Base-by-base conservation (phyloP, 1,284 basidiomycete species). In the Apiotrichum gracile region DNA sequence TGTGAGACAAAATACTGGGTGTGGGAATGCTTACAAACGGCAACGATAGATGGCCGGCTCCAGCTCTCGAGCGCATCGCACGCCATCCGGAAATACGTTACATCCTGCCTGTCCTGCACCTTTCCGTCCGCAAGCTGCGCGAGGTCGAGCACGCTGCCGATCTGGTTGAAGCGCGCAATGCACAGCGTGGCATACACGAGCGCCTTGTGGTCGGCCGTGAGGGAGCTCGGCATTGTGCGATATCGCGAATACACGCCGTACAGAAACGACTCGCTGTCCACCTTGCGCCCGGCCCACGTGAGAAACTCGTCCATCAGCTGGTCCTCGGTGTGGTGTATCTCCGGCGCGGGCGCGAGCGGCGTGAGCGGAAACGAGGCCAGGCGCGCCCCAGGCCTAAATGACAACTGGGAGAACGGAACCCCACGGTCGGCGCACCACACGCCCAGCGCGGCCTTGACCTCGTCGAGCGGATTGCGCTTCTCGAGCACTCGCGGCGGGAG, bases 21-120 rank as follows among this genome's bases (percentile, higher is more conserved):
- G n/a, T 2, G 8, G 19, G 40, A 22, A 1, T 4, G 25, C 46
- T 48, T 39, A 66, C 64, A 63, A 13, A 63, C n/a, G 12, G 65
- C 61, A 45, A 51, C 45, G 1, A 61, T 29, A 8, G 56, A 60
- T 3, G 65, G 61, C 33, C 58, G 46, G 25, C 43, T 52, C 64
- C 64, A 67, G 22, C 27, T 43, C 13, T 44, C 42, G 14, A 67
- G 38, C 5, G 49, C 51, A 17, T 59, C 45, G 34, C 52, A 61
- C 10, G 64, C 60, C 59, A 60, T 58, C 26, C 50, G 43, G 47
- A 56, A 67, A 39, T 67, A 67, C 12, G 62, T 65, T 21, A 67
- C 52, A 40, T 65, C 65, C 49, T 67, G 62, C 21, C 58, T 42
- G 24, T 47, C 29, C n/a, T 22, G 1, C 21, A 12, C 2, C 29